These are phyloP conservation scores for Debaryomyces tyrocola DNA, from an alignment of 805 yeast species.

Conservation along the genomic window DNA sequence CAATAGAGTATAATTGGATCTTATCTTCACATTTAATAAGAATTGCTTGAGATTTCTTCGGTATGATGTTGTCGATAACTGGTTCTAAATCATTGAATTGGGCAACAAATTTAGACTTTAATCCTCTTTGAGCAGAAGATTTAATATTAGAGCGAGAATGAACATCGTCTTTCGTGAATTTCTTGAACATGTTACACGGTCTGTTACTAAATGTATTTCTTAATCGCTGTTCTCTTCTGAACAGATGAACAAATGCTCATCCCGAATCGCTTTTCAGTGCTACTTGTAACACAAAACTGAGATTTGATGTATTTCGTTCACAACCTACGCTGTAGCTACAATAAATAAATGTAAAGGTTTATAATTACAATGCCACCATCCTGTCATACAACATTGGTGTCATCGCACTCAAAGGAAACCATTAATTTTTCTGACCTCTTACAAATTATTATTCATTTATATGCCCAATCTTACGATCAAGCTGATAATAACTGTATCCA, in stretches of 20 bases:
- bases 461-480: background rate
- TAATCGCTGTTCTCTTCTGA: background rate
- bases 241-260: background rate
- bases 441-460: slow-evolving; percentile 12
- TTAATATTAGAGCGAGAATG: slow-evolving; percentile 90
- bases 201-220: background rate
- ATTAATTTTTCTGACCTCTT: slow-evolving; percentile 40
- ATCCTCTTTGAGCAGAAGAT: slow-evolving; percentile 90
- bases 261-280: background rate
- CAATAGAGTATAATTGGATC: slow-evolving; percentile 72
- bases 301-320: too few species aligned
- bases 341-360: slow-evolving; percentile 34
- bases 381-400: slow-evolving; percentile 32
- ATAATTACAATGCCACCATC: slow-evolving; percentile 49
- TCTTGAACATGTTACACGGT: slow-evolving; percentile 46
- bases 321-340: background rate
- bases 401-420: slow-evolving; percentile 49
- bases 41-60: slow-evolving; percentile 82
- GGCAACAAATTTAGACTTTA: slow-evolving; percentile 68
- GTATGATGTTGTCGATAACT: slow-evolving; percentile 76
- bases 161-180: slow-evolving; percentile 80
- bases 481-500: slow-evolving; percentile 28
- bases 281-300: background rate
- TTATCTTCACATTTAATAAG: slow-evolving; percentile 87
- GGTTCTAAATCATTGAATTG: slow-evolving; percentile 77